Evolutionary conservation across 805 yeast genomes (phyloP).

Genomic region (Ogataea salicorniae): DNA sequence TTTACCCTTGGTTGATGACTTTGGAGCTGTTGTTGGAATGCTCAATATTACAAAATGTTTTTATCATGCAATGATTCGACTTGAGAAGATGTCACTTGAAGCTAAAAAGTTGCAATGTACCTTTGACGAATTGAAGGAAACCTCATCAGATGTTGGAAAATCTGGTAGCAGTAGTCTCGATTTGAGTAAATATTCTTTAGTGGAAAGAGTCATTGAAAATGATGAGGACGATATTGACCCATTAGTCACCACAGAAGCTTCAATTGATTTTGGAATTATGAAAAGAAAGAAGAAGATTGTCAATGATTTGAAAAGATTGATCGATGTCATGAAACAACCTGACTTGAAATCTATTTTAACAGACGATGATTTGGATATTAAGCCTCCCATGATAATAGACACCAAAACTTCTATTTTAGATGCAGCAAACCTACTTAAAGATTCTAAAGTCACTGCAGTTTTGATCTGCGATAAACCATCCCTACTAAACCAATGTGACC

Average conservation of each 20-base stretch:
- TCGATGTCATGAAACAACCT: slow-evolving; percentile 39
- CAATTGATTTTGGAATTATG: slow-evolving; percentile 23
- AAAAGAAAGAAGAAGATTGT: slow-evolving; percentile 25
- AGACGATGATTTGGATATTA: slow-evolving; percentile 22
- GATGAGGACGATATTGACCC: slow-evolving; percentile 11
- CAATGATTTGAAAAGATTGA: slow-evolving; percentile 32
- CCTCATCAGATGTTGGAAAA: slow-evolving; percentile 10
- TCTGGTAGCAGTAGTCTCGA: slow-evolving; percentile 6
- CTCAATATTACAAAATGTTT: slow-evolving; percentile 43
- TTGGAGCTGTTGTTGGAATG: slow-evolving; percentile 35
- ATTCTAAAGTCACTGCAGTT: slow-evolving; percentile 37
- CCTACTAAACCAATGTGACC: slow-evolving; percentile 21
- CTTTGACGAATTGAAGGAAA: slow-evolving; percentile 25
- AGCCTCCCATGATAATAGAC: slow-evolving; percentile 32
- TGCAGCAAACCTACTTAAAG: slow-evolving; percentile 37
- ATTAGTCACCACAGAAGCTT: slow-evolving; percentile 13
- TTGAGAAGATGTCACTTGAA: slow-evolving; percentile 36
- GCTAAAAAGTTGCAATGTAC: slow-evolving; percentile 31
- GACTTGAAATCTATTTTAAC: slow-evolving; percentile 29
- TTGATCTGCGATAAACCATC: slow-evolving; percentile 31
- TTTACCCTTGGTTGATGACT: slow-evolving; percentile 35
- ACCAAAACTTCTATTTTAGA: slow-evolving; percentile 32
- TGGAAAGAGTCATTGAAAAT: slow-evolving; percentile 5
- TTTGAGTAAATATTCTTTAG: slow-evolving; percentile 17
- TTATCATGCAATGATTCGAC: slow-evolving; percentile 39